phyloP scores from a whole-genome alignment of 768 basidiomycete genomes.

The Trametopsis cervina region DNA sequence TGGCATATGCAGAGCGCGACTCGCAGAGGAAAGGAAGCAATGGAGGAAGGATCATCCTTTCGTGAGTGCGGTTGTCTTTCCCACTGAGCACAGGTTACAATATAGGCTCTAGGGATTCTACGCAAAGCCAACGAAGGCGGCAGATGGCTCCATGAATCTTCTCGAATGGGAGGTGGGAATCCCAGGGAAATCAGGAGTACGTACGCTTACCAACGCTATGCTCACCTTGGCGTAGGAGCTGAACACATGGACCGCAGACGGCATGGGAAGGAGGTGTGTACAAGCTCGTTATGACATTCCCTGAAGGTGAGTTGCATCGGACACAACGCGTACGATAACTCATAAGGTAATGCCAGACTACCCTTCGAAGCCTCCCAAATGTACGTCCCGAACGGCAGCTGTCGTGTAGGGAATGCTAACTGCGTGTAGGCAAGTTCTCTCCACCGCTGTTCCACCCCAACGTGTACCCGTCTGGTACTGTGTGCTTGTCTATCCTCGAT shows the following conservation, averaged over 20 bases:
- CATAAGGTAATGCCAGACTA: conserved; percentile 69
- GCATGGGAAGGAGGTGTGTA: conserved; percentile 96
- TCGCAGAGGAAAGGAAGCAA: conserved; percentile 96
- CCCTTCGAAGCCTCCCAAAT: conserved; percentile 93
- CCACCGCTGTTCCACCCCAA: conserved; percentile 97
- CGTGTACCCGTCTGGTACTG: conserved; percentile 97
- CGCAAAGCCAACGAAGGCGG: conserved; percentile 84
- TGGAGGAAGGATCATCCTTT: conserved; percentile 99
- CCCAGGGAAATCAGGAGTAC: conserved; percentile 83
- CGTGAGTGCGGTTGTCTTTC: conserved; percentile 43
- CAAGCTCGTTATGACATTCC: conserved; percentile 91
- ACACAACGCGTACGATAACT: conserved; percentile 14
- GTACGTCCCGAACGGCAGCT: conserved; percentile 36
- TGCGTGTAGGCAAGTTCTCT: conserved; percentile 79
- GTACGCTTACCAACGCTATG: conserved; percentile 25
- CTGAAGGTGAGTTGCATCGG: conserved; percentile 65
- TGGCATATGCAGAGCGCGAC: conserved; percentile 87
- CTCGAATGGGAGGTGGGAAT: conserved; percentile 99
- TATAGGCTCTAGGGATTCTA: conserved; percentile 75
- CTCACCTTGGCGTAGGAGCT: conserved; percentile 17
- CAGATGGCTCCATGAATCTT: conserved; percentile 92
- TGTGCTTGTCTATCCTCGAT: conserved; percentile 94
- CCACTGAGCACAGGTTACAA: background rate
- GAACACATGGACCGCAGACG: conserved; percentile 50
- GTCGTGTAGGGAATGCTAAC: conserved; percentile 5